Percentiles rank a stretch among this genome's conserved stretches.
These are phyloP conservation scores for Jamesozyma piceae DNA, from an alignment of 805 yeast genomes.

Conservation along the genomic window DNA sequence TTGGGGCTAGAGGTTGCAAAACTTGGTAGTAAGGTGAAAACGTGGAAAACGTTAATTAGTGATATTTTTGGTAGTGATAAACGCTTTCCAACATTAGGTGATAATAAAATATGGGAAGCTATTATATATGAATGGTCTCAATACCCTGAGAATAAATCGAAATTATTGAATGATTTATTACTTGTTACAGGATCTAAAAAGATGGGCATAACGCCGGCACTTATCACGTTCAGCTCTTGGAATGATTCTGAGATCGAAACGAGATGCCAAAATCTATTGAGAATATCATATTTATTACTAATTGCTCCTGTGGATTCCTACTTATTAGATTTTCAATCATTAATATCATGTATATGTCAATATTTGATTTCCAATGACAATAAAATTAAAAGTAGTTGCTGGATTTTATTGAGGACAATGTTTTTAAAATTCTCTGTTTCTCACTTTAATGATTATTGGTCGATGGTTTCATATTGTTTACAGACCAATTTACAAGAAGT, in stretches of 20 bases:
- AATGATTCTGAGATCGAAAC: constrained; percentile 56
- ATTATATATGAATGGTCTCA: constrained; percentile 55
- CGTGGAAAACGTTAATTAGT: constrained; percentile 54
- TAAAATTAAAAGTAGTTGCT: constrained; percentile 27
- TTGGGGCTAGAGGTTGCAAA: constrained; percentile 33
- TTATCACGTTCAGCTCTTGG: constrained; percentile 50
- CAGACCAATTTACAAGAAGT: constrained; percentile 31
- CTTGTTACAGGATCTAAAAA: constrained; percentile 31
- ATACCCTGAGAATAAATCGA: constrained; percentile 46
- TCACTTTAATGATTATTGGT: constrained; percentile 65
- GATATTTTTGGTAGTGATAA: constrained; percentile 55
- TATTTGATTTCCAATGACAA: constrained; percentile 24
- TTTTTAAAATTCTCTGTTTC: constrained; percentile 51
- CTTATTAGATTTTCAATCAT: constrained; percentile 37
- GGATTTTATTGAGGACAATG: constrained; percentile 54
- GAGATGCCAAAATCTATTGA: constrained; percentile 44
- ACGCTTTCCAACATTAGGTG: constrained; percentile 13
- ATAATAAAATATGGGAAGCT: constrained; percentile 38
- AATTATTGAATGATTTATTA: constrained; percentile 27
- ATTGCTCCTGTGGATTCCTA: constrained; percentile 53
- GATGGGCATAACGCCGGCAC: constrained; percentile 42
- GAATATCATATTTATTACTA: constrained; percentile 55
- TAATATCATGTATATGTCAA: constrained; percentile 40
- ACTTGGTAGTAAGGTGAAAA: constrained; percentile 33
- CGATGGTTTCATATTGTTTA: constrained; percentile 52